Conservation (phyloP, 2,329 filamentous ascomycete species). For the Dactylonectria estremocensis region DNA sequence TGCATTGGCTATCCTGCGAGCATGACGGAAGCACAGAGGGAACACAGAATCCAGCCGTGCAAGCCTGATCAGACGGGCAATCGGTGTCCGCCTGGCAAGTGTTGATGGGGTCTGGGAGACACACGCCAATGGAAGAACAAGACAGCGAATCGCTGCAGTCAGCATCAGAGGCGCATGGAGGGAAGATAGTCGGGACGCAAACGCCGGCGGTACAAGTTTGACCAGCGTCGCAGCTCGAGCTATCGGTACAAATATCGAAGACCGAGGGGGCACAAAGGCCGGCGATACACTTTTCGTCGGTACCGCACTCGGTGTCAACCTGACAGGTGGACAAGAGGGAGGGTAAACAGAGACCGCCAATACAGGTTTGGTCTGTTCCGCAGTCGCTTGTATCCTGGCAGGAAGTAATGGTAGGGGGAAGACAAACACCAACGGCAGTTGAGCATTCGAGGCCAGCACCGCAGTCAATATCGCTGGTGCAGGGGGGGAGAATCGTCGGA, state of each 20-base stretch:
- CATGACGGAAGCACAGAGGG: slow-evolving; percentile 2
- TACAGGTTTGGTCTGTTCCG: slow-evolving; percentile 5
- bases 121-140: background rate
- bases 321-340: background rate
- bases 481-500: background rate
- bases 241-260: background rate
- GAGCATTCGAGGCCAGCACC: background rate
- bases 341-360: slow-evolving; percentile 14
- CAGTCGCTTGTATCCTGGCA: slow-evolving; percentile 4
- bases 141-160: background rate
- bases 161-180: background rate
- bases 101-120: background rate
- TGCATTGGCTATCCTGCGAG: background rate
- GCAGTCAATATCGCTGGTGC: background rate
- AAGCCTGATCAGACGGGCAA: background rate
- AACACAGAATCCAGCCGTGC: slow-evolving; percentile 11
- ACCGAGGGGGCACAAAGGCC: slow-evolving; percentile 9
- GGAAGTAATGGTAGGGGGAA: slow-evolving; percentile 1
- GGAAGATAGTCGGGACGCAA: slow-evolving; percentile 13
- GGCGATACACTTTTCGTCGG: slow-evolving; percentile 4
- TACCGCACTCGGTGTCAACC: background rate
- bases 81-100: background rate
- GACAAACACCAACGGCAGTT: background rate
- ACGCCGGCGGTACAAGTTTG: slow-evolving; percentile 21
- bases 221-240: background rate